Evolutionary conservation across 2,329 filamentous ascomycete genomes (phyloP).

Genomic region (Nakataea oryzae): DNA sequence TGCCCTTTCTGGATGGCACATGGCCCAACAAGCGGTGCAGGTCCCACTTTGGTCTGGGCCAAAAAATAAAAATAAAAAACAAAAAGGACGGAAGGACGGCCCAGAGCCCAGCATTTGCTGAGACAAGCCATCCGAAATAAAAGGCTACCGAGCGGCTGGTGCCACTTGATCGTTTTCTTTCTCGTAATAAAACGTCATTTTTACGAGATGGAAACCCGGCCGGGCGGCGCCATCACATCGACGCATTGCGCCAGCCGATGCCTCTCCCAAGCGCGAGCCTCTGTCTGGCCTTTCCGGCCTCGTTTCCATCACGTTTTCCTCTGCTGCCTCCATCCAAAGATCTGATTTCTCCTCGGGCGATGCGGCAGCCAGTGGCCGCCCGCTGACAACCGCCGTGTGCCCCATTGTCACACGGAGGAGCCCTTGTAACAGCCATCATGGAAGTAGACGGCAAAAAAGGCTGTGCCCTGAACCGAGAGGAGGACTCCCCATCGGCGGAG

Average conservation of each 20-base stretch:
- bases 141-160: not conserved
- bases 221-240: not conserved
- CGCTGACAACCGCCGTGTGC: not conserved
- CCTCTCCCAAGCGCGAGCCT: not conserved
- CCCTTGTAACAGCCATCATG: too few species aligned
- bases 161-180: not conserved
- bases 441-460: not conserved
- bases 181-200: conserved; percentile 1
- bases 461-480: not conserved
- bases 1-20: not conserved
- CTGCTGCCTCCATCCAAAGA: not conserved
- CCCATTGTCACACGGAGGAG: too few species aligned
- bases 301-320: not conserved
- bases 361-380: not conserved
- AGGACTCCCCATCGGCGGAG: too few species aligned
- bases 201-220: not conserved
- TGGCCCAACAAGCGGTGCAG: not conserved
- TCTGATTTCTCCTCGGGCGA: not conserved
- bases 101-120: not conserved
- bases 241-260: not conserved
- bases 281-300: not conserved
- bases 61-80: too few species aligned
- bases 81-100: too few species aligned
- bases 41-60: not conserved
- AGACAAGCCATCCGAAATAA: not conserved